Percentiles rank a stretch among this genome's conserved stretches.
Evolutionary conservation across 306 rosid genomes (phyloP).

Genomic region (Malus orientalis): DNA sequence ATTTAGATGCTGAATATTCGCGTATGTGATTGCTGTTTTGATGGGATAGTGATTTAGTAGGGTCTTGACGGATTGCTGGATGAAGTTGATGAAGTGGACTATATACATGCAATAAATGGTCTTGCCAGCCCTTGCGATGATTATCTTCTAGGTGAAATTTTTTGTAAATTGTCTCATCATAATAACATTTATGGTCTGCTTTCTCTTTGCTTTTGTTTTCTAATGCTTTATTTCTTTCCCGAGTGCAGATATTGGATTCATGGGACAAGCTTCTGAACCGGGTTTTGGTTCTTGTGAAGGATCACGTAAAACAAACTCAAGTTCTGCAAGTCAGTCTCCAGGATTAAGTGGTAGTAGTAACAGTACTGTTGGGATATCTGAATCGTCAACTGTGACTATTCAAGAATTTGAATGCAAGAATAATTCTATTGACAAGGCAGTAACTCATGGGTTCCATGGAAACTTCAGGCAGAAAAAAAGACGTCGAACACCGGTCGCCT

Average conservation of each 20-base stretch:
- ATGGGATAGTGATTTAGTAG: conserved; percentile 42
- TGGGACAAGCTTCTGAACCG: conserved; percentile 35
- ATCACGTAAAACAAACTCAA: conserved; percentile 42
- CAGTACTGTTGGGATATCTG: conserved; percentile 52
- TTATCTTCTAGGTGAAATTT: conserved; percentile 56
- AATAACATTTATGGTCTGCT: background rate
- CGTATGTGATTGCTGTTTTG: conserved; percentile 16
- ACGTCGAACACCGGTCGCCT: conserved; percentile 40
- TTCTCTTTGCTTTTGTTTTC: background rate
- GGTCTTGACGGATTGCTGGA: conserved; percentile 86
- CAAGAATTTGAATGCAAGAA: conserved; percentile 52
- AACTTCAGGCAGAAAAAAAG: conserved; percentile 38
- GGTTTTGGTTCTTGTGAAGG: conserved; percentile 37
- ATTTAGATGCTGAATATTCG: background rate
- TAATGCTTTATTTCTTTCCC: background rate
- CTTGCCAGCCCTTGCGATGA: conserved; percentile 60
- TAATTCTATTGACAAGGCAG: conserved; percentile 34
- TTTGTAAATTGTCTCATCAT: background rate
- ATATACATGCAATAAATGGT: conserved; percentile 51
- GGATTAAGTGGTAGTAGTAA: conserved; percentile 74
- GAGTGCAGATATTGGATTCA: conserved; percentile 59
- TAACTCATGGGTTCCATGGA: conserved; percentile 31
- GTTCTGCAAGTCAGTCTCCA: conserved; percentile 67
- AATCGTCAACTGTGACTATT: conserved; percentile 46
- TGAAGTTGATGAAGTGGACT: conserved; percentile 65